Evolutionary conservation across 305 asterid species (phyloP), one percentile per base, ranked within the genome.

Genomic region (Fraxinus latifolia): DNA sequence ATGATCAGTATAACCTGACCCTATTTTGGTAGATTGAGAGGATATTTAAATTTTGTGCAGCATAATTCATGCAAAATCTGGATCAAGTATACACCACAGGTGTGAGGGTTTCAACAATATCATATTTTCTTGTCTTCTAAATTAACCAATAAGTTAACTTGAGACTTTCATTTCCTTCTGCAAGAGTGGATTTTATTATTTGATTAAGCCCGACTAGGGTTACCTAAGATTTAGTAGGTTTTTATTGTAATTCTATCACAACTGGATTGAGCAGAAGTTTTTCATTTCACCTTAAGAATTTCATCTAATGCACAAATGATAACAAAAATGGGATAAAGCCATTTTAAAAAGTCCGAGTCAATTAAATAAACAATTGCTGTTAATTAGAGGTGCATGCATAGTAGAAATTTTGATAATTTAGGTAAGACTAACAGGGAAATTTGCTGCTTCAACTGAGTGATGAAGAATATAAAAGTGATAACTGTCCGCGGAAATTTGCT

Each of bases 361-460:
- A 71, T 71, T n/a, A 37, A 71, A 71, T 71, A 71, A 33, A 71
- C 42, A 68, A 68, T 27, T 25, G 75, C 76, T 32, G 74, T 67
- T 25, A 67, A 29, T 25, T 71, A 33, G 33, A 71, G 27, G 47
- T 68, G 76, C 76, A 33, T 14, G 76, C 47, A 71, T n/a, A n/a
- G 27, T 33, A 71, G 76, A 32, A 33, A 15, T 15, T 15, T 7
- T 71, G 11, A 34, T 71, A 71, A 71, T 71, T 32, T n/a, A 15
- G 76, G 12, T 2, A 71, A 71, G 50, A 71, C 50, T 33, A 34
- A 71, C 76, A 33, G 76, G 39, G 44, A 32, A 71, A 71, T 32
- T 34, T 33, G 76, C 76, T 32, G 76, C 76, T 71, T 71, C 76
- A 71, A 71, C 76, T 71, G 76, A 71, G 76, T 33, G 50, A n/a